Evolutionary conservation across 352 stramenopile genomes (phyloP).

Genomic region (Globisporangium recalcitrans): DNA sequence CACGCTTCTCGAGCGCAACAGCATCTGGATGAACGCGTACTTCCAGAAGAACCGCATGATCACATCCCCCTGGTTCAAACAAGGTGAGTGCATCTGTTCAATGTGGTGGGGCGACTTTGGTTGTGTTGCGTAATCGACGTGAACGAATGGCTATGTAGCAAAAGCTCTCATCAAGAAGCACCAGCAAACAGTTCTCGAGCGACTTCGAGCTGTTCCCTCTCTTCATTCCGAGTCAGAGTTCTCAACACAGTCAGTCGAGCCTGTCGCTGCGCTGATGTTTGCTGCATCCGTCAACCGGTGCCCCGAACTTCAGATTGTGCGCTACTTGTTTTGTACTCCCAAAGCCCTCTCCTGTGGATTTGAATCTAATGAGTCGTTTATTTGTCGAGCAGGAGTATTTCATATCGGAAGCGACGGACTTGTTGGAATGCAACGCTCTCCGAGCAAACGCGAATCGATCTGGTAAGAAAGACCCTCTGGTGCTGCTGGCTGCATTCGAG

Average conservation of each 20-base stretch:
- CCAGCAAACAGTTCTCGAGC: constrained; percentile 33
- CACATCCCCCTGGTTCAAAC: constrained; percentile 46
- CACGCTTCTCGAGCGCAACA: constrained; percentile 57
- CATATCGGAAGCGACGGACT: constrained; percentile 44
- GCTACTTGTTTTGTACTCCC: not conserved
- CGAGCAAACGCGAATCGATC: constrained; percentile 40
- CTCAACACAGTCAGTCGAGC: constrained; percentile 48
- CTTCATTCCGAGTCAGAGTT: constrained; percentile 43
- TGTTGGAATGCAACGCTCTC: constrained; percentile 44
- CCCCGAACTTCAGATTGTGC: constrained; percentile 53
- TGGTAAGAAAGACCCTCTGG: constrained; percentile 18
- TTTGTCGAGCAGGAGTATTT: constrained; percentile 39
- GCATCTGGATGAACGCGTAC: constrained; percentile 75
- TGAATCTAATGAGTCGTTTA: not conserved
- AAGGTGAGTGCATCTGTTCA: constrained; percentile 26
- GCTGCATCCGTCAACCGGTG: constrained; percentile 53
- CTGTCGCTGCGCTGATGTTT: constrained; percentile 61
- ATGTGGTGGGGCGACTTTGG: not conserved
- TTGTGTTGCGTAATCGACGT: not conserved
- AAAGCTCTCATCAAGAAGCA: constrained; percentile 51
- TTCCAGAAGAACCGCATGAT: constrained; percentile 79
- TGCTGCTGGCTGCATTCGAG: not conserved
- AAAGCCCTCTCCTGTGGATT: not conserved
- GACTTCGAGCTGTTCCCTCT: constrained; percentile 28
- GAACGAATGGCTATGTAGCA: constrained; percentile 21